Evolutionary conservation across 2,329 filamentous ascomycete genomes (phyloP), one percentile per base, ranked within the genome.

Genomic region (Fusarium setosum): DNA sequence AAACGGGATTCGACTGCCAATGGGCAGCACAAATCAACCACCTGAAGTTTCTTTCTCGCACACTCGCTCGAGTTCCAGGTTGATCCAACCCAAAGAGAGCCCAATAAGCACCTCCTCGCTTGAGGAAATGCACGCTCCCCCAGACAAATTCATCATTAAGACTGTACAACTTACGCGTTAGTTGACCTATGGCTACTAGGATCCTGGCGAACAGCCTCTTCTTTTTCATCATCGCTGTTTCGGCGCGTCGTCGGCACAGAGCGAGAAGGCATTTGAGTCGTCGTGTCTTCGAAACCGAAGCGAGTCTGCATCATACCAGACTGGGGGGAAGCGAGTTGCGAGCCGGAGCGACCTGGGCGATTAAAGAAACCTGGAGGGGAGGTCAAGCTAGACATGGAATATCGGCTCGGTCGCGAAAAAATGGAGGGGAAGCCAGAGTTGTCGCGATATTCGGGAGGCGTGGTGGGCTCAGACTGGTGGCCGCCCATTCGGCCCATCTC

Each of bases 381-480:
- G 41, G 91, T 91, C 73, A 97, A 84, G 80, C 92, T 96, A 34
- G 94, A 94, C 62, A 92, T 92, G 53, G 95, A 97, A 81, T 97
- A 95, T 63, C 94, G 88, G 76, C 94, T 94, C 40, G 93, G 92
- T 38, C 93, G 89, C 55, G 93, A 93, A 75, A 96, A 92, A 68
- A 92, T 89, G 72, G 89, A 89, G 56, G 92, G 89, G 73, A 97
- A 95, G 40, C 90, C 90, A 63, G 88, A 83, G 58, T 81, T 88
- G 67, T 97, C 93, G 71, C 90, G 90, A 77, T 96, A 95, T 77
- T 98, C 96, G 29, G 96, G 96, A 20, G 96, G 96, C 20, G 96
- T 99, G 3, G 96, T 97, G 15, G 96, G 96, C 80, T 98, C 95
- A 71, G 93, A 97, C 75, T 96, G 92, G 72, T 94, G 92, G 53